These are phyloP conservation scores for Epichloe hybrida DNA, from an alignment of 2,329 filamentous ascomycete genomes.

Conservation along the genomic window DNA sequence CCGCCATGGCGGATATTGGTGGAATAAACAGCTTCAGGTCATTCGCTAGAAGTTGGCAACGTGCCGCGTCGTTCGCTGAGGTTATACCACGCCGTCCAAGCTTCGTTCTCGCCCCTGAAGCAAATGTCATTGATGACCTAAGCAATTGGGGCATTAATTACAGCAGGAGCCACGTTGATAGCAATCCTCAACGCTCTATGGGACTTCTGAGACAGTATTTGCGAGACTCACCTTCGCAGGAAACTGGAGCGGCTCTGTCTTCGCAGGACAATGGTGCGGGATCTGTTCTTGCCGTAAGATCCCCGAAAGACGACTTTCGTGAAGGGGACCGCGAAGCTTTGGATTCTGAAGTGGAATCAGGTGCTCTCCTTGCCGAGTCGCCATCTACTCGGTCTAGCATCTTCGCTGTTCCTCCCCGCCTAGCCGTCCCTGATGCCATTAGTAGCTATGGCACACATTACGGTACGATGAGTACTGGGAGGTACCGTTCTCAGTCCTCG, in stretches of 20 bases:
- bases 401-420: conserved; percentile 44
- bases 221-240: conserved; percentile 22
- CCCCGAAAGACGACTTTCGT: conserved; percentile 14
- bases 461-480: conserved; percentile 30
- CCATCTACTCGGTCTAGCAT: conserved; percentile 27
- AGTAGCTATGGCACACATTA: conserved; percentile 54
- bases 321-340: conserved; percentile 29
- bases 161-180: conserved; percentile 26
- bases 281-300: neutral
- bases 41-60: conserved; percentile 84
- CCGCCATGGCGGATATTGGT: conserved; percentile 56
- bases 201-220: conserved; percentile 41
- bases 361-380: conserved; percentile 15
- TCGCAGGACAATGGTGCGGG: neutral
- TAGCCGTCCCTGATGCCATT: conserved; percentile 55
- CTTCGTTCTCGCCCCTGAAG: conserved; percentile 52
- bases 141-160: conserved; percentile 24
- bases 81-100: conserved; percentile 69
- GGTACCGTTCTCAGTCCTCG: conserved; percentile 27
- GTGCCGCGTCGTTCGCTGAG: conserved; percentile 77
- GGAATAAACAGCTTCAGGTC: conserved; percentile 91
- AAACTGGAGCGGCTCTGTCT: neutral
- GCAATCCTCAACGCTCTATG: conserved; percentile 18
- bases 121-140: conserved; percentile 12
- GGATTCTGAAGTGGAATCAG: conserved; percentile 27